Conservation (phyloP, 805 yeast genomes). For the Metschnikowia henanensis region DNA sequence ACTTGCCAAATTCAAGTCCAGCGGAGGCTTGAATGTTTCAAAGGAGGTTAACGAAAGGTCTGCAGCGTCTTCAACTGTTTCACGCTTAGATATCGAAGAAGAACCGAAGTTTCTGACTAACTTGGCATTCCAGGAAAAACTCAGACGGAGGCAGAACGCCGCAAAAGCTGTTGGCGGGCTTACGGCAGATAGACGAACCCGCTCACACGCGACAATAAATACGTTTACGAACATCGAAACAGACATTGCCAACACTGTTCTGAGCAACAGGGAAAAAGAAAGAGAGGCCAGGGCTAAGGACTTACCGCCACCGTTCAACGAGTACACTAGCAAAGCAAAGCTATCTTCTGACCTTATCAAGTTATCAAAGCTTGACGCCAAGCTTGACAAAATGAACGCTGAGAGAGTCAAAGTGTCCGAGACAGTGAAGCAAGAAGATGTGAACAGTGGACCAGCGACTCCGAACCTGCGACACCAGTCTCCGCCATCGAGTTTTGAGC, state of each 20-base stretch:
- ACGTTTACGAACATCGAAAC: constrained; percentile 14
- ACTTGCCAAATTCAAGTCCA: constrained; percentile 11
- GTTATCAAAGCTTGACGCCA: constrained; percentile 24
- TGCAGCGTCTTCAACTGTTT: constrained; percentile 2
- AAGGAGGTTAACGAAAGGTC: constrained; percentile 14
- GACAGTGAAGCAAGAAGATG: constrained; percentile 10
- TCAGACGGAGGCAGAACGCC: constrained; percentile 14
- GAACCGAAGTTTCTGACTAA: neutral
- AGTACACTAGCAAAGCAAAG: constrained; percentile 18
- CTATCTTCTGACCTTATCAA: constrained; percentile 21
- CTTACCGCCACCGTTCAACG: constrained; percentile 17
- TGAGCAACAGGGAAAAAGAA: constrained; percentile 10
- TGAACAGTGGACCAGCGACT: neutral
- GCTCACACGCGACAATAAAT: constrained; percentile 15
- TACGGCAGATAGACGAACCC: constrained; percentile 11
- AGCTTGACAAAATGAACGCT: constrained; percentile 10
- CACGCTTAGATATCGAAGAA: constrained; percentile 2
- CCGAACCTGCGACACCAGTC: neutral
- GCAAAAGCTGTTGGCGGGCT: constrained; percentile 8
- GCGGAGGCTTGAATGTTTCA: constrained; percentile 13
- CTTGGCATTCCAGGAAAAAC: constrained; percentile 12
- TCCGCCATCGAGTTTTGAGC: neutral
- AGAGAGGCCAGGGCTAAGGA: constrained; percentile 11
- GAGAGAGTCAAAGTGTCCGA: constrained; percentile 1
- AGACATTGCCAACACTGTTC: constrained; percentile 2